These are phyloP conservation scores for Eucalyptus regnans DNA, from an alignment of 345 rosid genomes.

Conservation along the genomic window DNA sequence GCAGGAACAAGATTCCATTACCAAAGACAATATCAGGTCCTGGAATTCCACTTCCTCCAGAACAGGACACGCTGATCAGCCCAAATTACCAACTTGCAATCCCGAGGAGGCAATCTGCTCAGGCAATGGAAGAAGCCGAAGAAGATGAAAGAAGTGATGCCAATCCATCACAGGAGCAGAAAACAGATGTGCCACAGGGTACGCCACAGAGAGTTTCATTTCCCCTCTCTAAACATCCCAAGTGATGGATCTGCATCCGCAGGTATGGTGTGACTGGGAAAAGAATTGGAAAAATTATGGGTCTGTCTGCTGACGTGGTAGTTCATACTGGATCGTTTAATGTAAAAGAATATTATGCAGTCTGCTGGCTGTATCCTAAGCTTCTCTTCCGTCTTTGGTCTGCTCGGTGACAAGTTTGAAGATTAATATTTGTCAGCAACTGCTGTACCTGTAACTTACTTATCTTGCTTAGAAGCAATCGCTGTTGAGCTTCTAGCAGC, in stretches of 20 bases:
- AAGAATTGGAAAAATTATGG: background rate
- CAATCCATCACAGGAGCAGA: conserved; percentile 36
- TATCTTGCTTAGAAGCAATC: background rate
- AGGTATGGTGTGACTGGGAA: background rate
- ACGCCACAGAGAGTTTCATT: conserved; percentile 65
- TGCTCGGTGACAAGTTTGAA: background rate
- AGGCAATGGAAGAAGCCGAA: conserved; percentile 60
- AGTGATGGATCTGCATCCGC: conserved; percentile 5
- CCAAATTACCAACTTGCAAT: conserved; percentile 75
- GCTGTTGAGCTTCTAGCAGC: background rate
- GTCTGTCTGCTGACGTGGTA: background rate
- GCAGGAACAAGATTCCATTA: conserved; percentile 73
- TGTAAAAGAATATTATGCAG: background rate
- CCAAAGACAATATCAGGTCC: conserved; percentile 69
- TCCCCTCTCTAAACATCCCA: conserved; percentile 46
- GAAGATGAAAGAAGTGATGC: conserved; percentile 72
- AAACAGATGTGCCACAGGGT: conserved; percentile 22
- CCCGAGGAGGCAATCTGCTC: conserved; percentile 41
- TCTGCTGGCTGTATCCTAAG: background rate
- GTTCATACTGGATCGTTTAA: background rate
- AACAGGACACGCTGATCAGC: conserved; percentile 64
- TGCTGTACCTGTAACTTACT: background rate
- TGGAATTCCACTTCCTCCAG: conserved; percentile 75
- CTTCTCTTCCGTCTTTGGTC: background rate
- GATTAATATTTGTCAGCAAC: background rate